Evolutionary conservation across 2,329 filamentous ascomycete species (phyloP), one percentile per base, ranked within the genome.

Genomic region (Beauveria medogensis): DNA sequence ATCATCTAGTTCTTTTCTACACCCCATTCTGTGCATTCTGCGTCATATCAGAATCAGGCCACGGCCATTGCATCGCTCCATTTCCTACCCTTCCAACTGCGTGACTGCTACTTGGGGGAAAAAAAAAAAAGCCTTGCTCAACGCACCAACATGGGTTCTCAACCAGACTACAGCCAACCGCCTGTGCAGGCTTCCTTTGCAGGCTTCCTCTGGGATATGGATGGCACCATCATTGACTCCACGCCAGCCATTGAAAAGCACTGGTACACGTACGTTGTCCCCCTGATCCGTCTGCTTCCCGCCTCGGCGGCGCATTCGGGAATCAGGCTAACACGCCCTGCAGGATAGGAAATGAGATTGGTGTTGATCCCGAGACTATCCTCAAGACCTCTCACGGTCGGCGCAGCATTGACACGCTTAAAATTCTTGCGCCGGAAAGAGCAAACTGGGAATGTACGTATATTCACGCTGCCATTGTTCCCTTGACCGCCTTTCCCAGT

Each of bases 391-490:
- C 92, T 5, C 94, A 99, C 74, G 94, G 94, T 64, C 85, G 93
- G 63, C 81, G 94, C 62, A 91, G 87, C 66, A 96, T 97, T 69
- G 94, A 99, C 68, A 86, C 89, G 3, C 80, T 99, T 62, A 84
- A 84, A 71, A 78, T 92, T 30, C 83, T 96, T 62, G 87, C 90
- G 64, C 89, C 91, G 18, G 86, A 90, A 67, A 91, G 91, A 71
- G 94, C 94, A 47, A 97, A 88, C 68, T 93, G 90, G 91, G 91
- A 96, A 65, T 96, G 91, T 95, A 76, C 77, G 90, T 84, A 41
- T n/a, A 22, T 53, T 10, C 48, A 20, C 24, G 41, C 28, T 7
- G 20, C 6, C 20, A 9, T 5, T 5, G 12, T 14, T 5, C 24
- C 24, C 47, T 14, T 59, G 56, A 53, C 47, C 47, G 48, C 56